Evolutionary conservation across 2,329 filamentous ascomycete genomes (phyloP), one percentile per base, ranked within the genome.

Genomic region (Epichloe aotearoae): DNA sequence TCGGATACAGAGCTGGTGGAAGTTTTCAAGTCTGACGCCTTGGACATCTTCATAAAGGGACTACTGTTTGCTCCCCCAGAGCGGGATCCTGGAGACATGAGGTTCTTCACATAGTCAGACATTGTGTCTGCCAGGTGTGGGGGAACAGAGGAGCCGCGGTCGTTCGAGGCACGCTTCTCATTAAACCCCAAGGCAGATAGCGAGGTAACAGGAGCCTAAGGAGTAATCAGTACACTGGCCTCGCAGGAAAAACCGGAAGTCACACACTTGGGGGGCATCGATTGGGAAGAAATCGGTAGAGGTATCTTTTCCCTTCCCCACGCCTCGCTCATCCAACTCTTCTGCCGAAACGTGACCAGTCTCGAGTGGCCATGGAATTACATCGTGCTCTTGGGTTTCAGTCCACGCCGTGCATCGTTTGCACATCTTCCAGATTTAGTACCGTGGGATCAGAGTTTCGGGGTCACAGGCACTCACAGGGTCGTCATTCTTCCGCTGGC

Each of bases 371-470:
- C 52, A 49, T 0, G 66, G 65, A 0, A 55, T 57, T 3, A 68
- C 61, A 1, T 54, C 56, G 1, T 62, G 62, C 36, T 70, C 68
- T 39, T 69, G 66, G 1, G 59, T 63, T 34, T 66, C 63, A 0
- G 51, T 58, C 68, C 68, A 71, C 3, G 62, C 65, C 10, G 57
- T 59, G 49, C 68, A 71, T 50, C 57, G 54, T 40, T 53, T 58
- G 53, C 68, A 71, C 37, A 56, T 56, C 68, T 70, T 14, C 20
- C 4, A 3, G 12, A 12, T 14, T 46, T 7, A 46, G 30, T 19
- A n/a, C 15, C 19, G 4, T 6, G 15, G 20, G 38, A 12, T 30
- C 11, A 33, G 5, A 17, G 23, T 30, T 20, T 23, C 26, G 20
- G 23, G 20, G 17, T 10, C 38, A 36, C 19, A 46, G 26, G 2